These are phyloP conservation scores for Lindgomyces ingoldianus DNA, from an alignment of 495 filamentous ascomycete species.

Conservation along the genomic window DNA sequence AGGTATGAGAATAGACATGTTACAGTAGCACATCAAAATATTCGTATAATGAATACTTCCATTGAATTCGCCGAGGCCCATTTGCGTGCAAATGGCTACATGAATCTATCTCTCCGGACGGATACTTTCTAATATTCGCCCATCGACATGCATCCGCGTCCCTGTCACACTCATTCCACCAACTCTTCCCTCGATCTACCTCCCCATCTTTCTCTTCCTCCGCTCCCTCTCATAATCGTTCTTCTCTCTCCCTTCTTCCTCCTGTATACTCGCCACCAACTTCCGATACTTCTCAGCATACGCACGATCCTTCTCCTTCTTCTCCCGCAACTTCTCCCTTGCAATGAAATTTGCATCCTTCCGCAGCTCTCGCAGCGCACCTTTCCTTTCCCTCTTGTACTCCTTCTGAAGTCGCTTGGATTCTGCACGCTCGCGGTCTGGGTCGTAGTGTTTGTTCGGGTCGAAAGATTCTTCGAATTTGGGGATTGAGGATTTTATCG, in stretches of 20 bases:
- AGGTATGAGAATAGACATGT: neutral
- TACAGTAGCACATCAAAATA: neutral
- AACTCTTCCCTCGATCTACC: neutral
- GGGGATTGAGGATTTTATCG: constrained; percentile 85
- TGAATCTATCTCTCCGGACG: no score
- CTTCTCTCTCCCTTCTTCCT: constrained; percentile 79
- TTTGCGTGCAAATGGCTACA: no score
- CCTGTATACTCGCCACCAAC: constrained; percentile 91
- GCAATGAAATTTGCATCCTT: constrained; percentile 93
- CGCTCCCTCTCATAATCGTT: constrained; percentile 90
- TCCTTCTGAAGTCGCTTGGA: constrained; percentile 77
- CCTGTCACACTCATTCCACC: no score
- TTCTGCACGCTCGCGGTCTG: constrained; percentile 83
- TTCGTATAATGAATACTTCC: no score
- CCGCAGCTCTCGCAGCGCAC: constrained; percentile 86
- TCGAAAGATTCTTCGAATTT: constrained; percentile 97
- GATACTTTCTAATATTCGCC: no score
- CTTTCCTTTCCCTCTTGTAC: constrained; percentile 93
- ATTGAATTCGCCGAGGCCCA: no score
- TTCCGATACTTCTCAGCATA: constrained; percentile 95
- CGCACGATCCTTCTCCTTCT: constrained; percentile 79
- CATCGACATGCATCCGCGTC: no score
- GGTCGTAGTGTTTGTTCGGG: constrained; percentile 93
- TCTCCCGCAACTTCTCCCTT: constrained; percentile 81
- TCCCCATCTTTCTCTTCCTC: constrained; percentile 58